Evolutionary conservation across 495 filamentous ascomycete genomes (phyloP), one percentile per base, ranked within the genome.

Genomic region (Trichoderma erinaceum): DNA sequence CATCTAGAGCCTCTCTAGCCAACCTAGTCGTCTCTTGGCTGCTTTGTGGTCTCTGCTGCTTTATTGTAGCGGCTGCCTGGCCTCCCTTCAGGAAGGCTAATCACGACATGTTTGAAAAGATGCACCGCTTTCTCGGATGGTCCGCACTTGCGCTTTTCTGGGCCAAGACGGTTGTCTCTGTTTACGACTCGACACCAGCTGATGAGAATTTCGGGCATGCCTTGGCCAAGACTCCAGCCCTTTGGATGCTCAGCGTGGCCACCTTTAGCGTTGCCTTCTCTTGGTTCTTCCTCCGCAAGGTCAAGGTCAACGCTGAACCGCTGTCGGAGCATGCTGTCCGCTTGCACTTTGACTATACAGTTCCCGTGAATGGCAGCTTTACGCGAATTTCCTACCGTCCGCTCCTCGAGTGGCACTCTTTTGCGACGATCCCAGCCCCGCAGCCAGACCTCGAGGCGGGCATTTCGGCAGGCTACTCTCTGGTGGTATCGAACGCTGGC

Each of bases 371-470:
- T 72, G 77, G 86, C 71, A 76, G 80, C 32, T 82, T 79, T 68
- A 78, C 87, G 52, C 81, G 85, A 3, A 75, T 84, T 66, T 86
- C 85, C 41, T 78, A 84, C 66, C 80, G 79, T 18, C 88, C 88
- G 0, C 77, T 95, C 66, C 84, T 80, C 15, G 91, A 96, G 80
- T 92, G 89, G 84, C 92, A 96, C 77, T 84, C 88, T 10, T 96
- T 96, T 70, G 92, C 91, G 23, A 89, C 88, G 27, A 91, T 95
- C 72, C 86, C 87, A 43, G 79, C 81, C 68, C 78, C 71, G 15
- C 88, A 91, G 70, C 82, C 86, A 41, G 78, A 80, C 70, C 78
- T 74, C 41, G 78, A 78, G 66, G 76, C 77, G n/a, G 56, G 56
- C 10, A 29, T 29, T 61, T 10, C 8, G 56, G 10, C 56, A 32